Evolutionary conservation across 208 protist species (phyloP).

Genomic region (Sergeia podlipaevii): DNA sequence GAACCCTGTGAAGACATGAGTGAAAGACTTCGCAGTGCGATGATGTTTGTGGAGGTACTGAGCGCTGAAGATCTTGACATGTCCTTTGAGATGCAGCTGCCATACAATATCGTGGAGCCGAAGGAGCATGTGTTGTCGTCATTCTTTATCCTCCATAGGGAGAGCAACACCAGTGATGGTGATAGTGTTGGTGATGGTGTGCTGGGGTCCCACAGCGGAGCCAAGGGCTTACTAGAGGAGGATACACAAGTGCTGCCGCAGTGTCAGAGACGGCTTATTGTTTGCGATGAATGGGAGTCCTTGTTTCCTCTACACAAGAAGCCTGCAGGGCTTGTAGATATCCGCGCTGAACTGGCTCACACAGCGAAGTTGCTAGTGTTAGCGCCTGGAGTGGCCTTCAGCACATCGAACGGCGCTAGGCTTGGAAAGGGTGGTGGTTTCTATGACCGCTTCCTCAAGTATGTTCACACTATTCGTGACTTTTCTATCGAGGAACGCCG

Average conservation of each 20-base stretch:
- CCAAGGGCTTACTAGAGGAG: too few relatives aligned
- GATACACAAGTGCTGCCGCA: too few relatives aligned
- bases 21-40: constrained; percentile 24
- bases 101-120: constrained; percentile 44
- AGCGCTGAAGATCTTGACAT: constrained; percentile 34
- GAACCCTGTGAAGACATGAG: neutral
- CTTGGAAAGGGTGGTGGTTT: constrained; percentile 85
- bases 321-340: neutral
- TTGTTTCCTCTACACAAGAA: neutral
- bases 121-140: constrained; percentile 13
- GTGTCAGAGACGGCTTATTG: too few relatives aligned
- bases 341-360: neutral
- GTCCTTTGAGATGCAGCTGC: constrained; percentile 33
- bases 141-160: constrained; percentile 16
- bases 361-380: constrained; percentile 36
- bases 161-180: too few relatives aligned
- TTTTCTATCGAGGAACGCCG: too few relatives aligned
- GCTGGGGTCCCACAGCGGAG: neutral
- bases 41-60: constrained; percentile 66
- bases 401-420: constrained; percentile 27
- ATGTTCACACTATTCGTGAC: constrained; percentile 13
- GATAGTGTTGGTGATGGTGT: neutral
- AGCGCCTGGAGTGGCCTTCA: constrained; percentile 71
- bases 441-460: constrained; percentile 81
- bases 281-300: constrained; percentile 5